Evolutionary conservation across 192 early-diverging fungal genomes (phyloP).

Genomic region (Spinellus fusiger): DNA sequence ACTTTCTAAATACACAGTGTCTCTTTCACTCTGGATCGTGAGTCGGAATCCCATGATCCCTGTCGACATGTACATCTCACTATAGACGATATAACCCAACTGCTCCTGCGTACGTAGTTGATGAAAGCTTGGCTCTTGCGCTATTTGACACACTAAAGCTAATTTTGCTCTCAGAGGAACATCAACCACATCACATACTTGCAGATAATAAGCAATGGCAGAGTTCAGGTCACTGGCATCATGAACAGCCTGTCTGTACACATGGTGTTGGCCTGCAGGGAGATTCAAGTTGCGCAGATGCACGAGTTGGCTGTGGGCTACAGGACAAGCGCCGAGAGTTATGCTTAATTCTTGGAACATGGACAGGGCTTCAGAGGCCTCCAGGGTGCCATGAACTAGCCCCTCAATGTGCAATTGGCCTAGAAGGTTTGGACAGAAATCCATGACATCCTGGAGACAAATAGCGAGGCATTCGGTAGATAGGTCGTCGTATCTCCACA

Average conservation of each 20-base stretch:
- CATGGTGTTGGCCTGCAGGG: conserved; percentile 26
- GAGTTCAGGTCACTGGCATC: conserved; percentile 80
- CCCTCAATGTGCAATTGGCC: conserved; percentile 61
- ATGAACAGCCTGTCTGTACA: conserved; percentile 37
- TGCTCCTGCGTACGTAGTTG: conserved; percentile 84
- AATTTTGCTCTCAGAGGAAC: conserved; percentile 42
- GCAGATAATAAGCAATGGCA: conserved; percentile 73
- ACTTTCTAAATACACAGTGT: conserved; percentile 68
- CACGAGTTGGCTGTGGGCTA: conserved; percentile 40
- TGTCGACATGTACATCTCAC: conserved; percentile 43
- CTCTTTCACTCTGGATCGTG: conserved; percentile 79
- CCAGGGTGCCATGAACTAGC: conserved; percentile 76
- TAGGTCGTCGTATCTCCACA: conserved; percentile 73
- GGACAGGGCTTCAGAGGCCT: conserved; percentile 45
- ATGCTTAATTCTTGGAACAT: conserved; percentile 46
- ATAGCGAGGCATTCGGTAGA: conserved; percentile 56
- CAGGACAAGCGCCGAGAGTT: conserved; percentile 44
- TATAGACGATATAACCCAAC: conserved; percentile 62
- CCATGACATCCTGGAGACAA: conserved; percentile 53
- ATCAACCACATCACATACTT: conserved; percentile 55
- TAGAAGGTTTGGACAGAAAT: conserved; percentile 62
- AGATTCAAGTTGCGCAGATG: conserved; percentile 27
- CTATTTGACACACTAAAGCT: conserved; percentile 67
- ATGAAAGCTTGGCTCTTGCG: conserved; percentile 83
- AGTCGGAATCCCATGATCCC: conserved; percentile 61